Evolutionary conservation across 345 rosid species (phyloP).

Genomic region (Populus tremula): DNA sequence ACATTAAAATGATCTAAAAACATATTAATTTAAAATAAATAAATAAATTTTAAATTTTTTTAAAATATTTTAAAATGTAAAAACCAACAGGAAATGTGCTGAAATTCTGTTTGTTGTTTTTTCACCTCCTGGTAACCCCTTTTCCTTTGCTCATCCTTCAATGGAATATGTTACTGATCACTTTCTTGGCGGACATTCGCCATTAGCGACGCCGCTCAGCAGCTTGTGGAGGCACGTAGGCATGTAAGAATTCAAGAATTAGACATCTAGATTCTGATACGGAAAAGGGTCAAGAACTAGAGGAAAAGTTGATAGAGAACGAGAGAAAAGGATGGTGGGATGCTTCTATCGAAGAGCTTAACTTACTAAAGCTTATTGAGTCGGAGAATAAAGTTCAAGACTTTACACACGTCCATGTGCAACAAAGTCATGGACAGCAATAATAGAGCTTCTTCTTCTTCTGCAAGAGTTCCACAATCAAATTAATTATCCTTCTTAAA

Average conservation of each 20-base stretch:
- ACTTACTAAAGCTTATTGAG: background rate
- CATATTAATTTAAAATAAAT: too few relatives aligned
- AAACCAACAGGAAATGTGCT: too few relatives aligned
- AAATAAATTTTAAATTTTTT: too few relatives aligned
- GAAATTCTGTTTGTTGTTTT: background rate
- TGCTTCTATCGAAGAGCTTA: slow-evolving; percentile 10
- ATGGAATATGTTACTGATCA: slow-evolving; percentile 13
- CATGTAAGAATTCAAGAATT: slow-evolving; percentile 16
- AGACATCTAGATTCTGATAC: slow-evolving; percentile 13
- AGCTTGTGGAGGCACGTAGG: slow-evolving; percentile 33
- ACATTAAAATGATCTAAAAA: too few relatives aligned
- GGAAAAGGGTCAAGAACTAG: slow-evolving; percentile 1
- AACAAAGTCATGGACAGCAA: background rate
- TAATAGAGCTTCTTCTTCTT: background rate
- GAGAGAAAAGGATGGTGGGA: slow-evolving; percentile 25
- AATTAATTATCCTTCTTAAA: too few relatives aligned
- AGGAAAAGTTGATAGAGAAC: background rate
- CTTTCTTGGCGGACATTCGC: slow-evolving; percentile 2
- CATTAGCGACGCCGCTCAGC: background rate
- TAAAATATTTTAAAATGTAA: too few relatives aligned
- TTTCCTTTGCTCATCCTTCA: slow-evolving; percentile 12
- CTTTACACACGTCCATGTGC: background rate
- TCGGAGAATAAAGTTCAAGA: background rate
- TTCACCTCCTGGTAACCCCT: slow-evolving; percentile 13
- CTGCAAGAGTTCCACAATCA: background rate